These are phyloP conservation scores for Pseudogymnoascus verrucosus DNA, from an alignment of 2,329 filamentous ascomycete genomes.

Conservation along the genomic window DNA sequence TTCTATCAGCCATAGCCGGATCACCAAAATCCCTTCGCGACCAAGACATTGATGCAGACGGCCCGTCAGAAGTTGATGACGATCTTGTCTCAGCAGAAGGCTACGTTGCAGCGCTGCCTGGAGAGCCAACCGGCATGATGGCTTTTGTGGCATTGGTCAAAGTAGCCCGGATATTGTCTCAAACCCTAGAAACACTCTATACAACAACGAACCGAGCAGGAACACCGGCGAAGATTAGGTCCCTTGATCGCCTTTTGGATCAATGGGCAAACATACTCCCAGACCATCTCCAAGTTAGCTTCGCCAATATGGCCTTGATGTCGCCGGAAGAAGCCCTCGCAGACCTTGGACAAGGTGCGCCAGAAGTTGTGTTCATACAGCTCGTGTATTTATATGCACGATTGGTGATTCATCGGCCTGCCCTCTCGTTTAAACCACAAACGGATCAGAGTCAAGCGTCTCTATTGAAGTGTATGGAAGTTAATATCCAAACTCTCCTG, in stretches of 20 bases:
- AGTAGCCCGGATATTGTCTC: conserved; percentile 12
- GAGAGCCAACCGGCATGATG: conserved; percentile 15
- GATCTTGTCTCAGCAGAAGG: conserved; percentile 13
- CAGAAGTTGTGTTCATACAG: conserved; percentile 14
- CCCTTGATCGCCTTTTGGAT: conserved; percentile 13
- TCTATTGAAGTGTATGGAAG: background rate
- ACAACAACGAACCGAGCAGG: conserved; percentile 14
- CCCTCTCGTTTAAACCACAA: conserved; percentile 10
- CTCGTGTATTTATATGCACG: conserved; percentile 12
- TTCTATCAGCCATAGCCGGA: conserved; percentile 12
- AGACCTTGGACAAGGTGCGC: conserved; percentile 5
- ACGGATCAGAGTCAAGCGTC: background rate
- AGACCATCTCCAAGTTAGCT: conserved; percentile 13
- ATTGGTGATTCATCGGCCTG: conserved; percentile 12
- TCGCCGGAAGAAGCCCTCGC: conserved; percentile 2
- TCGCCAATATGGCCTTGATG: background rate
- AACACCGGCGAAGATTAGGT: conserved; percentile 13
- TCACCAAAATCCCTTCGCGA: conserved; percentile 15
- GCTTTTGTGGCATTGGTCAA: conserved; percentile 15
- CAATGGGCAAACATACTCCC: conserved; percentile 14
- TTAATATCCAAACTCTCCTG: background rate
- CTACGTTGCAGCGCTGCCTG: conserved; percentile 11
- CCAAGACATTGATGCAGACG: conserved; percentile 11
- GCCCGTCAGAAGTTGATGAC: conserved; percentile 14
- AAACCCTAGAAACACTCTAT: conserved; percentile 14